Evolutionary conservation across 139 green algal species (phyloP).

Genomic region (Microglena sp.): DNA sequence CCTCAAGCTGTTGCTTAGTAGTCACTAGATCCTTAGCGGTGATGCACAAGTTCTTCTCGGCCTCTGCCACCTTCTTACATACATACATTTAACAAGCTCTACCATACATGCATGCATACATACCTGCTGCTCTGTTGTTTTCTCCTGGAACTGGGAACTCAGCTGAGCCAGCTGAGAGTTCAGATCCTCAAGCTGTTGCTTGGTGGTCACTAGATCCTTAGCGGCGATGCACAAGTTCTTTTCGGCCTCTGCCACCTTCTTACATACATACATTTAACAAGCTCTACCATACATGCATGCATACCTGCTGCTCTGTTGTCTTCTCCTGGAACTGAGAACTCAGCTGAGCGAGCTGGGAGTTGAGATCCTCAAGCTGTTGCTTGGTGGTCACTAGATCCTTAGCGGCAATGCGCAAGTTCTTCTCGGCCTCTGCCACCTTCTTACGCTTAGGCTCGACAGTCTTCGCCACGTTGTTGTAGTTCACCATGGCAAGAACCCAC

Average conservation of each 20-base stretch:
- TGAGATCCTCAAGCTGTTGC: constrained; percentile 47
- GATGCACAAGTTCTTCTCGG: constrained; percentile 65
- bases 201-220: constrained; percentile 62
- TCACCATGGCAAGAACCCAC: constrained; percentile 82
- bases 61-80: constrained; percentile 65
- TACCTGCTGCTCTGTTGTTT: constrained; percentile 53
- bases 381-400: constrained; percentile 68
- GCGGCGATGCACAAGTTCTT: constrained; percentile 62
- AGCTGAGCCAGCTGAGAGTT: constrained; percentile 50
- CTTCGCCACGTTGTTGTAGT: constrained; percentile 73
- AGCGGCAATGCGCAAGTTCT: constrained; percentile 58
- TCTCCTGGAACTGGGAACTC: constrained; percentile 63
- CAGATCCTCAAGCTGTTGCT: constrained; percentile 51
- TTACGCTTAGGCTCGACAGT: constrained; percentile 75
- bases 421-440: constrained; percentile 69
- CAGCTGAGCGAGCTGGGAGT: constrained; percentile 47
- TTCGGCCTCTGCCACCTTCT: constrained; percentile 68
- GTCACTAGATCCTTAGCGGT: constrained; percentile 59
- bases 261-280: too few species aligned
- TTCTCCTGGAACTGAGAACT: constrained; percentile 68
- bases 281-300: too few species aligned
- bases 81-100: too few species aligned
- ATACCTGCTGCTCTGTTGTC: constrained; percentile 46
- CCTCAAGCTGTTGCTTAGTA: constrained; percentile 57
- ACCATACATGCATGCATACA: too few species aligned